Percentiles rank a stretch among this genome's conserved stretches.
Conservation (phyloP, 1,139 yeast species). For the Taiozyma sp. region DNA sequence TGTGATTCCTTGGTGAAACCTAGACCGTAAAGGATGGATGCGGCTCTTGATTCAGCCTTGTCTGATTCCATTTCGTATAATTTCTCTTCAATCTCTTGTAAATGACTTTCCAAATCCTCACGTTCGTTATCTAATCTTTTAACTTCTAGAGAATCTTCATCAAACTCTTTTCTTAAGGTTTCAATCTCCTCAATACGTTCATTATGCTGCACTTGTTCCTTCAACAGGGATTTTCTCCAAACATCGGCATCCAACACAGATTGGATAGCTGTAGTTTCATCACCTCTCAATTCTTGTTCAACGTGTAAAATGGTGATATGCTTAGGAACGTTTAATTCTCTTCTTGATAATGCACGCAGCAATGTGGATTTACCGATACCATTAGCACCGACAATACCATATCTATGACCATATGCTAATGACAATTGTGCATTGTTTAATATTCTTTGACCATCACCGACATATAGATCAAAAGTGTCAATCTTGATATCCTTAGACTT, state of each 20-base stretch:
- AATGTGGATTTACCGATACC: slow-evolving; percentile 99
- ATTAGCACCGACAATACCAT: slow-evolving; percentile 96
- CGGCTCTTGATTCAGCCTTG: slow-evolving; percentile 96
- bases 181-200: slow-evolving; percentile 75
- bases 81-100: slow-evolving; percentile 76
- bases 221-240: slow-evolving; percentile 87
- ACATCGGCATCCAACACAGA: slow-evolving; percentile 98
- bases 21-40: slow-evolving; percentile 86
- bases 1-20: slow-evolving; percentile 93
- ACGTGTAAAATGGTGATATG: slow-evolving; percentile 95
- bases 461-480: slow-evolving; percentile 88
- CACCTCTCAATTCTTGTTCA: slow-evolving; percentile 95
- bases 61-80: slow-evolving; percentile 91
- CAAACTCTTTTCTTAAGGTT: slow-evolving; percentile 59
- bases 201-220: slow-evolving; percentile 69
- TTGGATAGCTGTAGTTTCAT: slow-evolving; percentile 83
- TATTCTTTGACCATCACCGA: slow-evolving; percentile 93
- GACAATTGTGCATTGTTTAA: slow-evolving; percentile 84
- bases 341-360: slow-evolving; percentile 81
- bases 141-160: slow-evolving; percentile 76
- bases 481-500: slow-evolving; percentile 92
- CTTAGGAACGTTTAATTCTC: slow-evolving; percentile 91
- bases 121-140: slow-evolving; percentile 84
- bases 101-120: slow-evolving; percentile 72
- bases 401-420: slow-evolving; percentile 86